Conservation (phyloP, 768 basidiomycete genomes). For the Candolleomyces aberdarensis region DNA sequence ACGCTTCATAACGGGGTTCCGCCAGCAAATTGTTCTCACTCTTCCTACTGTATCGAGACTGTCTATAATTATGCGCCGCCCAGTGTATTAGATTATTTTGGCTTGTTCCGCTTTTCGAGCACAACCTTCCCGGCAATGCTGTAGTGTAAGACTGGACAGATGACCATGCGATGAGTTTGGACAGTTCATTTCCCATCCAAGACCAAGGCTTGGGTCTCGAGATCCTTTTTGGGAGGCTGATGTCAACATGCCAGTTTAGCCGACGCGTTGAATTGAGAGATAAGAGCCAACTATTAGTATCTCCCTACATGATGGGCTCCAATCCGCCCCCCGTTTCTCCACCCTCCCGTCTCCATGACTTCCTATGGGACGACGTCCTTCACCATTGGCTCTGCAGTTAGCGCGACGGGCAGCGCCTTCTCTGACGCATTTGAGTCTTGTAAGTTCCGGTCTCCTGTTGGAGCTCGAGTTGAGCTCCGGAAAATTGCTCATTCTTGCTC, state of each 20-base stretch:
- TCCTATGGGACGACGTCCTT: conserved; percentile 11
- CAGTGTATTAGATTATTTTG: not conserved
- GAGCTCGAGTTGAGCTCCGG: not conserved
- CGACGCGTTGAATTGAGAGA: not conserved
- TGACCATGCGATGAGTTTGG: not conserved
- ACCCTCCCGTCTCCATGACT: conserved; percentile 6
- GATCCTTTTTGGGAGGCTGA: not conserved
- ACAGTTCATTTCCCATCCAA: conserved; percentile 1
- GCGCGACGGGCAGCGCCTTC: conserved; percentile 11
- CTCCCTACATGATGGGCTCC: not conserved
- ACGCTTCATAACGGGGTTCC: conserved; percentile 29
- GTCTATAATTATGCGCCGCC: not conserved
- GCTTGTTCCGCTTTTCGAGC: not conserved
- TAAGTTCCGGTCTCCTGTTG: conserved; percentile 45
- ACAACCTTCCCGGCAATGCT: not conserved
- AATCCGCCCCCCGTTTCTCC: conserved; percentile 17
- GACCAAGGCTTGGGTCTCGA: not conserved
- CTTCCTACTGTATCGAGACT: not conserved
- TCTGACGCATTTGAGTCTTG: conserved; percentile 16
- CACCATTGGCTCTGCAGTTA: conserved; percentile 12
- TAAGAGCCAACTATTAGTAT: not conserved
- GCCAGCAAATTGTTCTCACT: conserved; percentile 3
- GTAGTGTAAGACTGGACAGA: not conserved
- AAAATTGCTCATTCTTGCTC: too few relatives aligned
- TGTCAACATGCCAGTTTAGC: not conserved